Conservation (phyloP, 768 basidiomycete genomes). For the Suillus tomentosus region DNA sequence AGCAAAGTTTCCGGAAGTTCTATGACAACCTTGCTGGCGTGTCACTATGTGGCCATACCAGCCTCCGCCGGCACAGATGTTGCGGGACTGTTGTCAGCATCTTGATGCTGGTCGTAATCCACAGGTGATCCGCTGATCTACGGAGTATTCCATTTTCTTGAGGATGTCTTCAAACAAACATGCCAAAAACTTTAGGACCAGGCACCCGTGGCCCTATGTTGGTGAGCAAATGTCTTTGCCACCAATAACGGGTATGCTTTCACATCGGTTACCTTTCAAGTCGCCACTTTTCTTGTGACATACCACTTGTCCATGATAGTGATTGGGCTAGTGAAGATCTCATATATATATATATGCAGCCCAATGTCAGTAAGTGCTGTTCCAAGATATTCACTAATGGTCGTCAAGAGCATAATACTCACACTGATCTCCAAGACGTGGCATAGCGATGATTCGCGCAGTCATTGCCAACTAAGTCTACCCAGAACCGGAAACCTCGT, state of each 20-base stretch:
- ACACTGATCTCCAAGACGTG: slow-evolving; percentile 2
- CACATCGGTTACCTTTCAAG: neutral
- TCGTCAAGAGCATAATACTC: neutral
- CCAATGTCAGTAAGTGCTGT: neutral
- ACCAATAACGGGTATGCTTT: neutral
- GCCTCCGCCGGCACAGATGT: neutral
- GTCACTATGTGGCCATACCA: neutral
- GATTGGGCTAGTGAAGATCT: neutral
- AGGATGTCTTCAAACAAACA: neutral
- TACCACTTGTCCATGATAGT: neutral
- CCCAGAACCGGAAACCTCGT: too few relatives aligned
- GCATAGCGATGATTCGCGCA: neutral
- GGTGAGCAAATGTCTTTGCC: neutral
- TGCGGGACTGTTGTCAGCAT: neutral
- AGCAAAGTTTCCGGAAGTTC: neutral
- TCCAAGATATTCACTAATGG: neutral
- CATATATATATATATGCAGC: neutral
- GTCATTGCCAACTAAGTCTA: neutral
- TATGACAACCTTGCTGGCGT: neutral
- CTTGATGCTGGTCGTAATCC: neutral
- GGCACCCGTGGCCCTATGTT: neutral
- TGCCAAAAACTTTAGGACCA: neutral
- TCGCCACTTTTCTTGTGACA: neutral
- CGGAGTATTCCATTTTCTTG: neutral
- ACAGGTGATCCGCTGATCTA: neutral